These are phyloP conservation scores for Dictyostelium intermedium DNA, from an alignment of 78 protist species.

Conservation along the genomic window DNA sequence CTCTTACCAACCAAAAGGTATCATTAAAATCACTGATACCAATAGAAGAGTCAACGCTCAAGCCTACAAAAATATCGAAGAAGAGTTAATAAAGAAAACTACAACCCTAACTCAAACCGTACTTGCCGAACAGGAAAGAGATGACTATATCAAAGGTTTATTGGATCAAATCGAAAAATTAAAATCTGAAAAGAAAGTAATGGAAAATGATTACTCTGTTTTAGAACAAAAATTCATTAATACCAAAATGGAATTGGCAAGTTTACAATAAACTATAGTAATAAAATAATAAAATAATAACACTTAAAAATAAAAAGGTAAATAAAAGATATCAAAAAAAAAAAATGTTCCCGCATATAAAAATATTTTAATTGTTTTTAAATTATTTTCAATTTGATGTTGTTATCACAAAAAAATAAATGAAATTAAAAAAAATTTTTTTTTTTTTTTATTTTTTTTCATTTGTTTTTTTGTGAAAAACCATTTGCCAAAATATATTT, in stretches of 20 bases:
- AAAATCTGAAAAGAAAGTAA: neutral
- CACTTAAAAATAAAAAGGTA: too few relatives aligned
- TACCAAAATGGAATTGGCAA: slow-evolving; percentile 41
- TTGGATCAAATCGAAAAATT: neutral
- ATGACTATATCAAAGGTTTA: slow-evolving; percentile 1
- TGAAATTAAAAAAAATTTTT: too few relatives aligned
- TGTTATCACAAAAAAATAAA: too few relatives aligned
- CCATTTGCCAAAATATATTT: neutral
- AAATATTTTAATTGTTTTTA: too few relatives aligned
- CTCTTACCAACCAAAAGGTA: slow-evolving; percentile 59
- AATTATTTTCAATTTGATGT: too few relatives aligned
- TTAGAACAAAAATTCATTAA: slow-evolving; percentile 35
- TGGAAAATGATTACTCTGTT: slow-evolving; percentile 6
- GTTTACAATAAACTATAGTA: neutral
- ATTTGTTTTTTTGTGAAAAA: too few relatives aligned
- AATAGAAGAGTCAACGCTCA: slow-evolving; percentile 61
- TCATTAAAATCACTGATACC: slow-evolving; percentile 59
- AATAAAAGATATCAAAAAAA: neutral
- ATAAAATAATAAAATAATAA: neutral
- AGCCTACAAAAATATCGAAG: slow-evolving; percentile 62
- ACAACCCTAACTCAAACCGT: slow-evolving; percentile 11
- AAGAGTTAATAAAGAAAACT: slow-evolving; percentile 49
- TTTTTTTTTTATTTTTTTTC: too few relatives aligned
- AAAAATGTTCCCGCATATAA: too few relatives aligned
- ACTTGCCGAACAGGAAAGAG: slow-evolving; percentile 39